A percentile compares a stretch with the other conserved stretches of the same genome.
phyloP scores from a whole-genome alignment of 805 yeast genomes.

The Maudiozyma turicensis region DNA sequence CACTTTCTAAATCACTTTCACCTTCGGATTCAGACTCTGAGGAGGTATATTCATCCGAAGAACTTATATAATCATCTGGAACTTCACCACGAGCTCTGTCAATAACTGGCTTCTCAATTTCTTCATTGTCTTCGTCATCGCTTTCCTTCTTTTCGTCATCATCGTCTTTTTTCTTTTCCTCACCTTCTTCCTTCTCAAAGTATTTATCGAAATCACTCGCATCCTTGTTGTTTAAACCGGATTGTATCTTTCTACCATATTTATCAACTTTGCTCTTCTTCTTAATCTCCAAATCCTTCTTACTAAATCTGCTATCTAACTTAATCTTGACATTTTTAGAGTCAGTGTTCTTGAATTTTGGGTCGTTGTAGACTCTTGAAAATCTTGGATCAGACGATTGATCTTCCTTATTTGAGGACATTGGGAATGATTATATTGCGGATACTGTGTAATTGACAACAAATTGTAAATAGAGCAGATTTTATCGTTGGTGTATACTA shows the following conservation, averaged over 20 bases:
- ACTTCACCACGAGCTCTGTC: constrained; percentile 67
- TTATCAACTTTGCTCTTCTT: constrained; percentile 62
- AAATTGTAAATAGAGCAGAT: too few species aligned
- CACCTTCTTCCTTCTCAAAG: constrained; percentile 39
- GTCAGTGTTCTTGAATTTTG: constrained; percentile 72
- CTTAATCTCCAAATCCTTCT: constrained; percentile 48
- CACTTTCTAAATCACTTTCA: constrained; percentile 36
- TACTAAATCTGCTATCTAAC: constrained; percentile 78
- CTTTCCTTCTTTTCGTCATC: constrained; percentile 14
- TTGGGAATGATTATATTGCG: not conserved
- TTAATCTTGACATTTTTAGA: constrained; percentile 61
- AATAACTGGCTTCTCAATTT: constrained; percentile 11
- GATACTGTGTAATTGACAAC: not conserved
- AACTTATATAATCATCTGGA: constrained; percentile 33
- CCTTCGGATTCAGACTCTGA: constrained; percentile 36
- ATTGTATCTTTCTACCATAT: constrained; percentile 67
- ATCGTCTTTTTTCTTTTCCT: constrained; percentile 17
- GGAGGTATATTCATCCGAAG: constrained; percentile 37
- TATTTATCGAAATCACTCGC: constrained; percentile 52
- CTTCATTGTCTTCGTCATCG: constrained; percentile 10
- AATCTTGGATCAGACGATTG: constrained; percentile 65
- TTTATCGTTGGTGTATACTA: too few species aligned
- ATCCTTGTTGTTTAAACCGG: constrained; percentile 29
- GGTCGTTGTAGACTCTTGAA: constrained; percentile 71
- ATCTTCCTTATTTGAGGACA: constrained; percentile 5